A percentile compares a stretch with the other conserved stretches of the same genome.
These are phyloP conservation scores for Tilletia setariae DNA, from an alignment of 1,284 basidiomycete genomes.

Conservation along the genomic window DNA sequence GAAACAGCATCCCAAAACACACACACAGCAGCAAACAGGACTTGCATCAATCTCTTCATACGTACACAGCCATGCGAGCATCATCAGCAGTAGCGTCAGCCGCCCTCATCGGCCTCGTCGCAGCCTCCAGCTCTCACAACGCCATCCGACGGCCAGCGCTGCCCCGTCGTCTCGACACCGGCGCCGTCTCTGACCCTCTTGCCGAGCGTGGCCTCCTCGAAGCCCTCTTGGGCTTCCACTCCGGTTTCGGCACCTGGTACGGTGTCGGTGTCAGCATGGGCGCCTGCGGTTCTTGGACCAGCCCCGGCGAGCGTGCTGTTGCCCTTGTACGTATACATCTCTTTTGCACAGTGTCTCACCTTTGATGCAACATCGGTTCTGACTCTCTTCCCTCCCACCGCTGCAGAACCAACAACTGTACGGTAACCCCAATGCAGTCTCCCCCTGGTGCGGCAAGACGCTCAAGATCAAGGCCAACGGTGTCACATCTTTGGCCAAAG, in stretches of 20 bases:
- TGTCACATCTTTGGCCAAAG: conserved; percentile 10
- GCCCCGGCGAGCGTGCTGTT: not conserved
- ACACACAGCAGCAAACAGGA: no score
- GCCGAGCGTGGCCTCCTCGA: conserved; percentile 14
- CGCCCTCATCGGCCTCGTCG: not conserved
- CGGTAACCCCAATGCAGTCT: conserved; percentile 24
- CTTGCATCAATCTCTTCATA: no score
- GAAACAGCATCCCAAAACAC: no score
- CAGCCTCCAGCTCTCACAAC: conserved; percentile 8
- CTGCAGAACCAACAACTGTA: conserved; percentile 6
- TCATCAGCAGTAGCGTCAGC: no score
- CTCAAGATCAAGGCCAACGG: conserved; percentile 11
- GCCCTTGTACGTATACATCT: not conserved
- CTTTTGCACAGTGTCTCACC: not conserved
- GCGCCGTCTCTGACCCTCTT: conserved; percentile 6
- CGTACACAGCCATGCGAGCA: no score
- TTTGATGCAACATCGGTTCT: not conserved
- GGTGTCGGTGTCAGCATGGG: conserved; percentile 15
- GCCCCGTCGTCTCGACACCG: conserved; percentile 1
- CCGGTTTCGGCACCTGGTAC: not conserved
- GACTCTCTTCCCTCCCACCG: not conserved
- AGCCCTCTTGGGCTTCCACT: not conserved
- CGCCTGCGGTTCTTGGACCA: conserved; percentile 1
- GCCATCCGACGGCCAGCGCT: conserved; percentile 8
- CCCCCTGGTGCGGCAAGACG: conserved; percentile 20